Evolutionary conservation across 352 stramenopile genomes (phyloP).

Genomic region (Phytophthora pluvialis): DNA sequence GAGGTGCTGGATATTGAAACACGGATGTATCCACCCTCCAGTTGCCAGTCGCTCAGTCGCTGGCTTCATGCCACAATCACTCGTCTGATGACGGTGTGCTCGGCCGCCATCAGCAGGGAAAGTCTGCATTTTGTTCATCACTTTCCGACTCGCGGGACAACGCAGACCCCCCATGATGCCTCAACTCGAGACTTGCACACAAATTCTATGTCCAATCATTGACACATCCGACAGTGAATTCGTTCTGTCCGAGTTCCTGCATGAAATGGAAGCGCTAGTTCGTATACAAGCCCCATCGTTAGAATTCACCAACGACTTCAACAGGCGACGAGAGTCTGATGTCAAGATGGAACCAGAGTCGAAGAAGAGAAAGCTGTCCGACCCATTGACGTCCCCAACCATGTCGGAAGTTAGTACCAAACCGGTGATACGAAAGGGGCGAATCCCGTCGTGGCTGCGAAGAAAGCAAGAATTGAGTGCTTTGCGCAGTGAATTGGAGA

Average conservation of each 20-base stretch:
- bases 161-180: slow-evolving; percentile 6
- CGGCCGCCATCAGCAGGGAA: neutral
- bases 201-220: neutral
- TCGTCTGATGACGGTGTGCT: neutral
- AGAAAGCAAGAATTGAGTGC: slow-evolving; percentile 29
- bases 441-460: slow-evolving; percentile 37
- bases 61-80: neutral
- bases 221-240: slow-evolving; percentile 23
- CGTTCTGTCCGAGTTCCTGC: slow-evolving; percentile 24
- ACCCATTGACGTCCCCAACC: neutral
- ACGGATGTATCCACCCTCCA: neutral
- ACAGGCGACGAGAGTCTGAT: neutral
- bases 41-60: neutral
- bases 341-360: neutral
- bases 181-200: neutral
- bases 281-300: neutral
- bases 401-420: neutral
- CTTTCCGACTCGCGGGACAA: slow-evolving; percentile 30
- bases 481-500: slow-evolving; percentile 19
- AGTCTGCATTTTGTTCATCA: slow-evolving; percentile 1
- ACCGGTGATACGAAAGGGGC: neutral
- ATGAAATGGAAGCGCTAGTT: slow-evolving; percentile 28
- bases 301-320: neutral
- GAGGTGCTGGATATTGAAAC: neutral
- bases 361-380: slow-evolving; percentile 8